Percentiles rank a stretch among this genome's conserved stretches.
Conservation (phyloP, 2,329 filamentous ascomycete species). For the Aspergillus sp. region DNA sequence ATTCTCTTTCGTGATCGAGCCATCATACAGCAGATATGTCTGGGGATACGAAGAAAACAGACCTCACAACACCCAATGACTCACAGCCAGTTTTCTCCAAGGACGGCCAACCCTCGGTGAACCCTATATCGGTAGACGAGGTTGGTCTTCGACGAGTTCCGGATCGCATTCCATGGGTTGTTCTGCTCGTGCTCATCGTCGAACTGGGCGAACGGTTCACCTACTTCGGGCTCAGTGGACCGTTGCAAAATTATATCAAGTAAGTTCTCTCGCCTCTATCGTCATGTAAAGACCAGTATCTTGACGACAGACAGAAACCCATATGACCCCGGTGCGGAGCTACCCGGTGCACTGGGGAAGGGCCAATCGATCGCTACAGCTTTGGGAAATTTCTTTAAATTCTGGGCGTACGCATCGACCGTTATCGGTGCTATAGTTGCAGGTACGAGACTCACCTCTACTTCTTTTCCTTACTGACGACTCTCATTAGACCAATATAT, state of each 20-base stretch:
- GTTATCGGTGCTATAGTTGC: conserved; percentile 49
- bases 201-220: conserved; percentile 30
- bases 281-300: background rate
- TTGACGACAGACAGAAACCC: conserved; percentile 6
- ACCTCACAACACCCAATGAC: background rate
- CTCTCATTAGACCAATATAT: conserved; percentile 44
- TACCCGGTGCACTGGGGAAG: conserved; percentile 12
- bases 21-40: no score
- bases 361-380: conserved; percentile 14
- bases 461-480: background rate
- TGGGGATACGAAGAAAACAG: no score
- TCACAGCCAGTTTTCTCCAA: background rate
- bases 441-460: conserved; percentile 1
- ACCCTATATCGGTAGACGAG: background rate
- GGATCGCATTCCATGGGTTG: conserved; percentile 26
- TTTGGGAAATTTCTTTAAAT: conserved; percentile 29
- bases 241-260: conserved; percentile 34
- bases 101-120: background rate
- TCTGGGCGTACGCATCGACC: conserved; percentile 46
- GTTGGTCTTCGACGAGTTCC: conserved; percentile 22
- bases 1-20: no score
- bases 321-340: conserved; percentile 10
- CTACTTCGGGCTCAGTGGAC: conserved; percentile 30
- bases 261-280: background rate
- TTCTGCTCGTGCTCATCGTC: conserved; percentile 25